These are phyloP conservation scores for Turritis glabra DNA, from an alignment of 345 rosid species.

Conservation along the genomic window DNA sequence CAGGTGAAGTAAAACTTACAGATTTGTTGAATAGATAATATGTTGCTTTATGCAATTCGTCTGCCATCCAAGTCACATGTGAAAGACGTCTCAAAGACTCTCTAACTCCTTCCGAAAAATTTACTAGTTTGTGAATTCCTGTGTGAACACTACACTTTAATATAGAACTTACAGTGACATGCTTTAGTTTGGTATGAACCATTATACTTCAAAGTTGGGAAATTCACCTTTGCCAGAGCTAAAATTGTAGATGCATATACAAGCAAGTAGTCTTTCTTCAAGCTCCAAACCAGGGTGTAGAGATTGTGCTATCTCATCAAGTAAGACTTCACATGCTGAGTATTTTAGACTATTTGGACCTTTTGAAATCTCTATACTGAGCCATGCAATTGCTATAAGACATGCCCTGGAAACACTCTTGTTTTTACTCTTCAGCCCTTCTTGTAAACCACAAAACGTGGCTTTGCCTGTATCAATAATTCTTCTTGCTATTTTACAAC, in stretches of 20 bases:
- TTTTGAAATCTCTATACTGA: constrained; percentile 72
- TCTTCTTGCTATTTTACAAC: constrained; percentile 65
- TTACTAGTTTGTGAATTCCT: constrained; percentile 81
- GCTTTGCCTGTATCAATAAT: constrained; percentile 55
- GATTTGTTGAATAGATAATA: constrained; percentile 75
- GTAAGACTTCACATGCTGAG: constrained; percentile 68
- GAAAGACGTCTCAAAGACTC: constrained; percentile 89
- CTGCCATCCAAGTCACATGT: constrained; percentile 90
- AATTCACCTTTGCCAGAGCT: constrained; percentile 81
- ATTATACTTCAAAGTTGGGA: neutral
- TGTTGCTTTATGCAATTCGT: constrained; percentile 83
- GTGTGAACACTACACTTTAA: constrained; percentile 24
- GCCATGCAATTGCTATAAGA: constrained; percentile 70
- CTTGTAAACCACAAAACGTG: constrained; percentile 52
- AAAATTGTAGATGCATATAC: constrained; percentile 83
- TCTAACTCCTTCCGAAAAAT: constrained; percentile 83
- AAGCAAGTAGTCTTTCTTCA: constrained; percentile 81
- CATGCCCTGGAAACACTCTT: constrained; percentile 62
- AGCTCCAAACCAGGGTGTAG: constrained; percentile 86
- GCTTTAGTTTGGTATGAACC: neutral
- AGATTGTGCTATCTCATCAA: constrained; percentile 62
- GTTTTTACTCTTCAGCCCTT: constrained; percentile 64
- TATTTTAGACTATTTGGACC: constrained; percentile 52
- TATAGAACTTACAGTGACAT: neutral
- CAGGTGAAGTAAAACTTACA: constrained; percentile 48